Base-by-base conservation (phyloP, 2,329 filamentous ascomycete genomes). In the Biscogniauxia sp. region DNA sequence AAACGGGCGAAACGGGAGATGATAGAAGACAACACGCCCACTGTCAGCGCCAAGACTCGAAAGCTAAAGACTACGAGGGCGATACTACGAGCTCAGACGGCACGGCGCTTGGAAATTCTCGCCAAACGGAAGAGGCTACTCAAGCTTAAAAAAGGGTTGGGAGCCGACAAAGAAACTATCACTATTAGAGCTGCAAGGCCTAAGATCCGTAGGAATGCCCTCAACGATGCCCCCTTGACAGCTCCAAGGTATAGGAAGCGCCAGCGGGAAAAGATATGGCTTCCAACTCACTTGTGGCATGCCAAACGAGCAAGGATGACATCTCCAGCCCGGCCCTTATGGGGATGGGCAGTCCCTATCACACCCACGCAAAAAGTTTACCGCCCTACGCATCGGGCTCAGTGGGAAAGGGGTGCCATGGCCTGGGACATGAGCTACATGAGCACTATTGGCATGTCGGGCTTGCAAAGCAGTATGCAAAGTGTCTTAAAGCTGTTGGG, bases 341-440 rank as follows among this genome's bases (percentile, higher is more conserved):
- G 95, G 95, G 85, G 93, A 50, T 97, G 97, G 75, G 87, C 92
- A 0, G 79, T 98, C 23, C 92, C 93, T 0, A 75, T 96, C 64
- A 92, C 91, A 4, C 92, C 94, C 0, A 96, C 90, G 26, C 88
- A 92, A 72, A 99, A 99, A 79, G 88, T 89, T 56, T 97, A 97
- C 73, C 83, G 95, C 55, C 87, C 92, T 53, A 95, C 92, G 0
- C 93, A 98, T 78, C 87, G 93, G 65, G 89, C 92, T 20, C 86
- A 88, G 56, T 87, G 88, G 26, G 83, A 88, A 56, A 86, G 88
- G 65, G 93, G 95, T 5, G 89, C 89, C 20, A 81, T 98, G 51
- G 88, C 88, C 0, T 98, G 94, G 93, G 95, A 99, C 76, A 91
- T 87, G 80, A 98, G 93, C 73, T 99, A 97, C 73, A 90, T 95